Percentiles rank a stretch among this genome's conserved stretches.
phyloP scores from a whole-genome alignment of 805 yeast genomes.

The Candida michaelii region DNA sequence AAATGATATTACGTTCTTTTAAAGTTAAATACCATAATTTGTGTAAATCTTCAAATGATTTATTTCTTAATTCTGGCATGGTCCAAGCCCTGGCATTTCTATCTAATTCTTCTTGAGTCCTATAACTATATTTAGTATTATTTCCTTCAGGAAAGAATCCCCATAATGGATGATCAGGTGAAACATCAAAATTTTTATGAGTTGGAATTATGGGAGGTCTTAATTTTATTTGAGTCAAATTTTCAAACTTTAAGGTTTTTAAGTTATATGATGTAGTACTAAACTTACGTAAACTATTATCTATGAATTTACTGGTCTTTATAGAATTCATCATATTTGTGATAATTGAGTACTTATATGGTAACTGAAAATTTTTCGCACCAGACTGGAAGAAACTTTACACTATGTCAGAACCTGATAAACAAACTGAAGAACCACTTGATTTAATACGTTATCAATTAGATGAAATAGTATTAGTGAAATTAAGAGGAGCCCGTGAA shows the following conservation, averaged over 20 bases:
- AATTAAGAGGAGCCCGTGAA: conserved; percentile 92
- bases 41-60: conserved; percentile 89
- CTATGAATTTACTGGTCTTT: conserved; percentile 14
- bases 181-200: conserved; percentile 64
- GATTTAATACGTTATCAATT: conserved; percentile 82
- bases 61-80: conserved; percentile 83
- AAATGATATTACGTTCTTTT: conserved; percentile 76
- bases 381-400: neutral
- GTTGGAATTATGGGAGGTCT: conserved; percentile 87
- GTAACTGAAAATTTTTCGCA: conserved; percentile 9
- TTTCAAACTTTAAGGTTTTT: conserved; percentile 20
- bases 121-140: conserved; percentile 54
- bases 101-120: conserved; percentile 54
- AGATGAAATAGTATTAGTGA: conserved; percentile 84
- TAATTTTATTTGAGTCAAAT: conserved; percentile 46
- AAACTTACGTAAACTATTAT: neutral
- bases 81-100: conserved; percentile 77
- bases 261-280: conserved; percentile 17
- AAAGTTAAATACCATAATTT: conserved; percentile 85
- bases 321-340: conserved; percentile 32
- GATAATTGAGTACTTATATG: neutral
- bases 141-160: conserved; percentile 66
- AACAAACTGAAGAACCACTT: conserved; percentile 68
- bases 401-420: conserved; percentile 24
- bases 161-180: conserved; percentile 93